These are phyloP conservation scores for Mesembryanthemum crystallinum DNA, from an alignment of 148 eudicot genomes.

Conservation along the genomic window DNA sequence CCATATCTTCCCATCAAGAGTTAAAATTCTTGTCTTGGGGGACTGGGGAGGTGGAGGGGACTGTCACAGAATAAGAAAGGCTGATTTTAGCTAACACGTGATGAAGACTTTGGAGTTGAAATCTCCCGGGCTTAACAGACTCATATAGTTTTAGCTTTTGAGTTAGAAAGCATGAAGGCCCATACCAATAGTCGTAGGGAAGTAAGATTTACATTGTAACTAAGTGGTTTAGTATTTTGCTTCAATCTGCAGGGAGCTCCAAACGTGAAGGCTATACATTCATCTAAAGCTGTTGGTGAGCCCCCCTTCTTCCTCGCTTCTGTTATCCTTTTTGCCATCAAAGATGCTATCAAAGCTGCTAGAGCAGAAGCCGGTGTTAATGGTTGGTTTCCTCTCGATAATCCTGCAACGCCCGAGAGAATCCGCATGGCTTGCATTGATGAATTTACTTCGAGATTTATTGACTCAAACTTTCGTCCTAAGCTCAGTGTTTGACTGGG, in stretches of 20 bases:
- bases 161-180: too few species aligned
- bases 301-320: conserved; percentile 98
- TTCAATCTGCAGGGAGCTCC: conserved; percentile 63
- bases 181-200: too few species aligned
- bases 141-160: not conserved
- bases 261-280: conserved; percentile 84
- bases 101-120: not conserved
- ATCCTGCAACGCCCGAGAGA: conserved; percentile 95
- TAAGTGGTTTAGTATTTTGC: not conserved
- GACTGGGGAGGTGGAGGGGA: too few species aligned
- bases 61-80: too few species aligned
- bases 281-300: conserved; percentile 96
- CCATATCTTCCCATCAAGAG: too few species aligned
- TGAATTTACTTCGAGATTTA: conserved; percentile 51
- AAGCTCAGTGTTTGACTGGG: conserved; percentile 64
- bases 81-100: not conserved
- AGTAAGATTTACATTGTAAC: not conserved
- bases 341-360: conserved; percentile 84
- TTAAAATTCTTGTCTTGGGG: too few species aligned
- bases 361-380: conserved; percentile 62
- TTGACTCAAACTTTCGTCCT: conserved; percentile 55
- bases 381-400: conserved; percentile 95
- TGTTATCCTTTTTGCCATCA: conserved; percentile 79
- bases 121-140: not conserved
- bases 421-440: conserved; percentile 90